Evolutionary conservation across 108 stramenopile genomes (phyloP), one percentile per base, ranked within the genome.

Genomic region (Cyclotella baltica): DNA sequence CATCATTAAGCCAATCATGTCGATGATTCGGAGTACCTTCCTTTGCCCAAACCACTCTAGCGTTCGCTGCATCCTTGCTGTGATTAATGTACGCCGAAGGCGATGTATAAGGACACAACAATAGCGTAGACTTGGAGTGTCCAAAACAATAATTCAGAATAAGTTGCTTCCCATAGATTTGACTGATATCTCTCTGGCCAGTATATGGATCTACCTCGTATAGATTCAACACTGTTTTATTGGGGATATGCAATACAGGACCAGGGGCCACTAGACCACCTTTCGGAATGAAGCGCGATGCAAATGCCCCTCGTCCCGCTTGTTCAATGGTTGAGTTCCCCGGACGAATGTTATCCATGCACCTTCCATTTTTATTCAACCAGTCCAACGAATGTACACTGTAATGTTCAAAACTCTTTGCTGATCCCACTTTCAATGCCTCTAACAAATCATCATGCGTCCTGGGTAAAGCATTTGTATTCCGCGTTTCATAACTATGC

Each of bases 241-340:
- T 87, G 1, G 88, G 59, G 69, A 95, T 77, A 10, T 88, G 90
- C 29, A 93, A 55, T n/a, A 96, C 31, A 0, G 94, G 94, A 3
- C 87, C 80, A 2, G 92, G 92, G 20, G 89, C 86, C 33, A 96
- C 84, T 50, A 88, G 30, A n/a, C 77, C 71, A 30, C 92, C 94
- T 18, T 83, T 68, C 10, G 83, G 53, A 38, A 93, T 86, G 34
- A 62, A 67, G 37, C 94, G 80, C 13, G 81, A 81, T 1, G 93
- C 87, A 83, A 95, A 95, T 3, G 89, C 94, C 1, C 94, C 94
- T 50, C 88, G 71, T 10, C 94, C 94, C 28, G 91, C 92, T 51
- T 90, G 73, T 27, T 56, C 51, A 25, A 95, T 72, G 10, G 89
- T 88, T n/a, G 85, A 85, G 40, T 77, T 81, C 1, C 80, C 76